Conservation (phyloP, 768 basidiomycete species). For the Kwoniella dejecticola region DNA sequence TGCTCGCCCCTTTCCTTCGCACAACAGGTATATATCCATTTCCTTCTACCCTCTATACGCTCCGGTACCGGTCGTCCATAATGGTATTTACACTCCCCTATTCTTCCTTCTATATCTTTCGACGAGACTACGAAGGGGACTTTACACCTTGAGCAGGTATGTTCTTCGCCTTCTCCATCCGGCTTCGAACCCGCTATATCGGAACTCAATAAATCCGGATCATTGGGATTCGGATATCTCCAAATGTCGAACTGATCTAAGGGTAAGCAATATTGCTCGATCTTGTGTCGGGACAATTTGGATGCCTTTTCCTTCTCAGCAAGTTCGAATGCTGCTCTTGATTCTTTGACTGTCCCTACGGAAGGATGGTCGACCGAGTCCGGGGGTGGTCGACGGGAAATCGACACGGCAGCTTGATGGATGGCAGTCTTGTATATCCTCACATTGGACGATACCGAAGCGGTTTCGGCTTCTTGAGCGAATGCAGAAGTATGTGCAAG, state of each 20-base stretch:
- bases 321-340: conserved; percentile 27
- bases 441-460: conserved; percentile 36
- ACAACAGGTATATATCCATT: conserved; percentile 48
- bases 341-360: conserved; percentile 54
- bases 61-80: conserved; percentile 73
- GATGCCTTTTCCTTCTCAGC: conserved; percentile 46
- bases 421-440: conserved; percentile 49
- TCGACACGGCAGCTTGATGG: conserved; percentile 48
- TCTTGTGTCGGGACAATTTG: conserved; percentile 40
- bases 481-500: conserved; percentile 42
- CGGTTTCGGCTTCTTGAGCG: conserved; percentile 46
- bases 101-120: conserved; percentile 40
- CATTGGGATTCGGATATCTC: conserved; percentile 74
- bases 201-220: conserved; percentile 59
- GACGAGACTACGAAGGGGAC: conserved; percentile 70
- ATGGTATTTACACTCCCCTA: conserved; percentile 70
- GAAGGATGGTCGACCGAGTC: conserved; percentile 42
- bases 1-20: conserved; percentile 39
- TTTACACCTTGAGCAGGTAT: conserved; percentile 77
- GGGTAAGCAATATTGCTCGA: conserved; percentile 67
- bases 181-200: conserved; percentile 55
- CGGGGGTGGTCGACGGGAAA: conserved; percentile 39
- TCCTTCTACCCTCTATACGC: conserved; percentile 73
- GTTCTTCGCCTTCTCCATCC: conserved; percentile 62
- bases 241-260: conserved; percentile 64